Percentiles rank a stretch among this genome's conserved stretches.
Conservation (phyloP, 169 alveolate genomes). For the Plasmodium relictum region DNA sequence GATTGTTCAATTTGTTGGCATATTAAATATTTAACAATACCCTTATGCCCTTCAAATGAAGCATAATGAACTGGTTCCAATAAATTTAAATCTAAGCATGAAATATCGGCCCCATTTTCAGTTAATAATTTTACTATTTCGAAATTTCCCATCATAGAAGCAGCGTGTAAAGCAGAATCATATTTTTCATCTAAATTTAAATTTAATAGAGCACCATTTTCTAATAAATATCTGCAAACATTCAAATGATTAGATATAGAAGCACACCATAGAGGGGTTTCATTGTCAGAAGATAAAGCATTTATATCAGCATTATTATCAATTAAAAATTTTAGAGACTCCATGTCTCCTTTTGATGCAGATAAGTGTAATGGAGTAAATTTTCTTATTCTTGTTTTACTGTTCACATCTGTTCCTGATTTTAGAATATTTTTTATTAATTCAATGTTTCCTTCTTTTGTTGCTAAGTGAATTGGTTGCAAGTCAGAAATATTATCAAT, state of each 20-base stretch:
- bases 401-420: conserved; percentile 39
- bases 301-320: conserved; percentile 56
- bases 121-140: conserved; percentile 78
- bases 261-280: conserved; percentile 75
- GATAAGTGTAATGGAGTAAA: conserved; percentile 66
- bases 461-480: conserved; percentile 69
- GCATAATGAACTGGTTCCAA: conserved; percentile 71
- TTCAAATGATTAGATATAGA: conserved; percentile 59
- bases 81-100: conserved; percentile 30
- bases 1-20: conserved; percentile 47
- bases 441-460: conserved; percentile 68
- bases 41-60: conserved; percentile 75
- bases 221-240: conserved; percentile 29
- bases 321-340: conserved; percentile 43
- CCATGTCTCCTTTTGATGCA: conserved; percentile 66
- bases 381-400: conserved; percentile 50
- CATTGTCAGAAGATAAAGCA: conserved; percentile 58
- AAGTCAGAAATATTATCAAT: conserved; percentile 35
- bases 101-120: conserved; percentile 75
- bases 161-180: conserved; percentile 85
- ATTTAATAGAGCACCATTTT: conserved; percentile 39
- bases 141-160: conserved; percentile 80
- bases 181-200: conserved; percentile 10
- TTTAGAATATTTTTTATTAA: conserved; percentile 26
- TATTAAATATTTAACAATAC: conserved; percentile 52